Base-by-base conservation (phyloP, 2,329 filamentous ascomycete species). In the Aphanocladium album region DNA sequence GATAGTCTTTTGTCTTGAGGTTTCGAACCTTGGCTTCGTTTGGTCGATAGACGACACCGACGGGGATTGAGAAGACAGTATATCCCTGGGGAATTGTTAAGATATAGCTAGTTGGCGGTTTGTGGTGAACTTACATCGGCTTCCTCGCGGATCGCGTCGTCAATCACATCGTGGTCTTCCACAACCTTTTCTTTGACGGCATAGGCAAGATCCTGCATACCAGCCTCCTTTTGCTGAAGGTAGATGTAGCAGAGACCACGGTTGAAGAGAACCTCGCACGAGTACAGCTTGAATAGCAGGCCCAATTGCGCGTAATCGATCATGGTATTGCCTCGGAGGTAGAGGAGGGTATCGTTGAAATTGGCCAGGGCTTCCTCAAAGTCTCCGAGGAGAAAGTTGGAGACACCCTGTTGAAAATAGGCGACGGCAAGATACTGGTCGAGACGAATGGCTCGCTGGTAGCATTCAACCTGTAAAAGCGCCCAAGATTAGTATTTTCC, bases 1-100 rank as follows among this genome's bases (percentile, higher is more conserved):
- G 86, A 69, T 99, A 99, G 72, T 99, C 93, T 73, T 98, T 98
- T 23, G 92, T 91, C 80, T 97, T 96, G 69, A 99, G 80, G 70
- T 99, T 99, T 76, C 96, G 96, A 66, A 99, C 95, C 76, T 99
- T 99, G 64, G 95, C 93, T 70, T 96, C 93, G 72, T 97, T 98
- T 23, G 95, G 95, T 62, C 95, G 83, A 76, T 98, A 99, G 17
- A 99, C 85, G 35, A 97, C 90, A 25, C 95, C 95, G 14, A 98
- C 93, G 0, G 95, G 95, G 57, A 98, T 98, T 0, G 93, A 98
- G 77, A 99, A 99, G 46, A 99, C 95, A 0, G 95, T 98, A 72
- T 99, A 99, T 51, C 93, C 95, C 90, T 96, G 63, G 2, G 39
- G 60, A 17, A n/a, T 19, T 3, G 30, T 54, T 41, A 60, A 30